phyloP scores from a whole-genome alignment of 495 filamentous ascomycete genomes.

The Penicillium lividum region DNA sequence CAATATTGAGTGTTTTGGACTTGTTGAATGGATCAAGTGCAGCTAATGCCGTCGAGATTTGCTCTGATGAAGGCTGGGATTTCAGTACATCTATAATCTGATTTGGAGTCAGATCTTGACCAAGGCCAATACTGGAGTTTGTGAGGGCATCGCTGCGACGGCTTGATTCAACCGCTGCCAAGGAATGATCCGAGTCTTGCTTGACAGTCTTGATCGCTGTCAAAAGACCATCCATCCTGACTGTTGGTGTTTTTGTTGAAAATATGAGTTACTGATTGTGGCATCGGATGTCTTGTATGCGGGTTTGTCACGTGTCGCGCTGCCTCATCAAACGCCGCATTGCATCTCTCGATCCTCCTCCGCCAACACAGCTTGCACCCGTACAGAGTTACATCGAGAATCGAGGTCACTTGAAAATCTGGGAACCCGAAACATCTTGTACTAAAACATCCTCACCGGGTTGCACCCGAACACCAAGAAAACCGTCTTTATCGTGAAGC shows the following conservation, averaged over 20 bases:
- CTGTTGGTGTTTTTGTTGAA: conserved; percentile 2
- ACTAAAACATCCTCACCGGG: background rate
- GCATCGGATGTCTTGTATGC: conserved; percentile 29
- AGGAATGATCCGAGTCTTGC: conserved; percentile 21
- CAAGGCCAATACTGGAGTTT: conserved; percentile 16
- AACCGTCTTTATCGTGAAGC: background rate
- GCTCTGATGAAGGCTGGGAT: conserved; percentile 61
- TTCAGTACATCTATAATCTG: conserved; percentile 64
- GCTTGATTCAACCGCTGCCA: conserved; percentile 23
- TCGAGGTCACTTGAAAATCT: background rate
- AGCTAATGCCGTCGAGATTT: conserved; percentile 52
- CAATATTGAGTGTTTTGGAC: conserved; percentile 42
- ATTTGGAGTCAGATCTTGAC: conserved; percentile 47
- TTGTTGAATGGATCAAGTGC: conserved; percentile 52
- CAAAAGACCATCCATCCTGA: conserved; percentile 45
- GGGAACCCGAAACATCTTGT: background rate
- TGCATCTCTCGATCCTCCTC: conserved; percentile 18
- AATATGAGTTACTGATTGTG: conserved; percentile 12
- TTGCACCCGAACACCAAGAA: background rate
- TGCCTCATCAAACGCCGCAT: conserved; percentile 17
- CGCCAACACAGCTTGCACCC: conserved; percentile 8
- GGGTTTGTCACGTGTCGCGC: conserved; percentile 33
- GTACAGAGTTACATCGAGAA: background rate
- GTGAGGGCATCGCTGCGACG: conserved; percentile 10
- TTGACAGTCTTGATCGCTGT: conserved; percentile 43